phyloP scores from a whole-genome alignment of 768 basidiomycete species.

The Melanogaster broomeanus region DNA sequence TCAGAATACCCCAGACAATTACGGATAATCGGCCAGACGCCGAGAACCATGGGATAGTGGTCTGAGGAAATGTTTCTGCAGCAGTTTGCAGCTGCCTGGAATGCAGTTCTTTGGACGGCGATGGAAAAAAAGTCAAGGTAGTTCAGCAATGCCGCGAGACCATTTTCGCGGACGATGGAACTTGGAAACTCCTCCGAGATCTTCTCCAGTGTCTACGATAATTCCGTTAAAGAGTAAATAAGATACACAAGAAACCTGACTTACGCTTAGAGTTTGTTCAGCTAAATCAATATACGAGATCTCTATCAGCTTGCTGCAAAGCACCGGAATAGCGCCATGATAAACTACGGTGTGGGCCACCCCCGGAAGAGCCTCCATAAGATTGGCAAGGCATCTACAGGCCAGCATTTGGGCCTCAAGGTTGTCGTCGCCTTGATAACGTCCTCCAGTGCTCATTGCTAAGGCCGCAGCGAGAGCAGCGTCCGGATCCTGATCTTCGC shows the following conservation, averaged over 20 bases:
- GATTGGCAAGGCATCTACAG: slow-evolving; percentile 93
- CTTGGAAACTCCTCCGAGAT: slow-evolving; percentile 97
- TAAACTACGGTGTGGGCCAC: slow-evolving; percentile 97
- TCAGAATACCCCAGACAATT: slow-evolving; percentile 92
- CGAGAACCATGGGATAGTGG: slow-evolving; percentile 84
- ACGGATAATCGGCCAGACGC: slow-evolving; percentile 90
- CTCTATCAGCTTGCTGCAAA: slow-evolving; percentile 96
- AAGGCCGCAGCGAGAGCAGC: slow-evolving; percentile 86
- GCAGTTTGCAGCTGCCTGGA: slow-evolving; percentile 96
- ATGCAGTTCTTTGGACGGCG: slow-evolving; percentile 93
- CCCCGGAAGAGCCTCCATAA: slow-evolving; percentile 98
- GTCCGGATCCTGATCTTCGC: slow-evolving; percentile 73
- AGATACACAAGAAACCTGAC: slow-evolving; percentile 34
- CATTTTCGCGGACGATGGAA: slow-evolving; percentile 94
- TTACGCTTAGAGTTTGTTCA: slow-evolving; percentile 95
- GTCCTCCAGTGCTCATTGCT: slow-evolving; percentile 73
- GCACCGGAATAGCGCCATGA: slow-evolving; percentile 95
- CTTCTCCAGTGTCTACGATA: slow-evolving; percentile 88
- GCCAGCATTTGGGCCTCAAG: slow-evolving; percentile 95
- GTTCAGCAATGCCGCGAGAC: slow-evolving; percentile 87
- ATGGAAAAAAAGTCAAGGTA: slow-evolving; percentile 99
- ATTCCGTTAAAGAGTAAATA: slow-evolving; percentile 14
- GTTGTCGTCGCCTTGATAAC: slow-evolving; percentile 79
- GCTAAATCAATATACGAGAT: slow-evolving; percentile 98
- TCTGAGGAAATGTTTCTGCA: slow-evolving; percentile 91